Base-by-base conservation (phyloP, 805 yeast species). In the Candida sithepensis region DNA sequence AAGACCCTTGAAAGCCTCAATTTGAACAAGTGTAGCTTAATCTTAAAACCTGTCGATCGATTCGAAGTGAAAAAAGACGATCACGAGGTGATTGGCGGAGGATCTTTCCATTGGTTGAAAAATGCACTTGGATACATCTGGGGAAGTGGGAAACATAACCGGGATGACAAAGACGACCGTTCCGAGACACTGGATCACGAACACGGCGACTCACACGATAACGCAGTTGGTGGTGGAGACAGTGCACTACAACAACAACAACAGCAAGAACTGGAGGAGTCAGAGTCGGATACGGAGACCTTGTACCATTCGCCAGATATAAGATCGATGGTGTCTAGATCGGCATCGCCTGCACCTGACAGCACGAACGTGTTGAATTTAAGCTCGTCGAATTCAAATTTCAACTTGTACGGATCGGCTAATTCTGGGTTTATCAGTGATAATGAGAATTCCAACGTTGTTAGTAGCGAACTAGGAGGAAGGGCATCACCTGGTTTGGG, bases 1-100 rank as follows among this genome's bases (percentile, higher is more conserved):
- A 56, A 67, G 49, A 66, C 81, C 2, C 68, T 90, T 34, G 61
- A 61, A 22, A 75, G 71, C 3, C 68, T 90, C 46, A 81, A 79
- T 20, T 68, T 90, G 44, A 73, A 78, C 14, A 72, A 95, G 48
- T 83, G 95, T 10, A 88, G 85, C 0, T 64, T 90, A 42, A 82
- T 88, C 21, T 68, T 90, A 53, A 85, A 86, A 59, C 91, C 94
- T 3, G 38, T 61, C 2, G 68, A 65, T 43, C 63, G 62, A 13
- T 57, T 54, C 34, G 64, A 55, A 21, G 34, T 46, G n/a, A 44
- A 46, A n/a, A 26, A 42, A 9, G 53, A 54, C 3, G 42, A 46
- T 5, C 8, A 30, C 14, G 58, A 56, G 16, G 38, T 38, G 14
- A 32, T 41, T 18, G 47, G 48, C 3, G 16, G 30, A 1, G 54